These are phyloP conservation scores for Papiliotrema fonsecae DNA, from an alignment of 1,284 basidiomycete species.

Conservation along the genomic window DNA sequence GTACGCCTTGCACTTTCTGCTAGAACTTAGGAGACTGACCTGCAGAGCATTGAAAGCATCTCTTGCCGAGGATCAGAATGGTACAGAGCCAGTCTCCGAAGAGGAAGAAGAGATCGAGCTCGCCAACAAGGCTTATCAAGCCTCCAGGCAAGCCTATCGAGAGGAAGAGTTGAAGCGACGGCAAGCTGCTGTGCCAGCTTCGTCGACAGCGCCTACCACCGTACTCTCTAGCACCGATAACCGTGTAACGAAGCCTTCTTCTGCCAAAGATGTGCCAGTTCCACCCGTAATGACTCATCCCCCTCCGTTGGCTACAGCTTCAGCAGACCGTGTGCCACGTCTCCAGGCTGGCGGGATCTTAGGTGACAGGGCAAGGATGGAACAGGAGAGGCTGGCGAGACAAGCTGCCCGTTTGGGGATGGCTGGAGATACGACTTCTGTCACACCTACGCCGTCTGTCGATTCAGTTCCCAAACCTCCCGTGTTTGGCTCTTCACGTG, in stretches of 20 bases:
- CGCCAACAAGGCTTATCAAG: slow-evolving; percentile 17
- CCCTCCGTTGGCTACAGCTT: not conserved
- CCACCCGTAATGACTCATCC: too few relatives aligned
- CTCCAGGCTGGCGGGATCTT: too few relatives aligned
- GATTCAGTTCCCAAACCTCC: not conserved
- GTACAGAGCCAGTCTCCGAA: slow-evolving; percentile 1
- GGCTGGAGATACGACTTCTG: not conserved
- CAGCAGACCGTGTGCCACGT: not conserved
- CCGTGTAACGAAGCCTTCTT: not conserved
- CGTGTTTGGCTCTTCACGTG: not conserved
- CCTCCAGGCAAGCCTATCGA: slow-evolving; percentile 12
- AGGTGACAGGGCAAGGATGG: slow-evolving; percentile 40
- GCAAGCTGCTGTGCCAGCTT: not conserved
- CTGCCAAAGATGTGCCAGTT: too few relatives aligned
- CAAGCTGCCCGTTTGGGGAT: not conserved
- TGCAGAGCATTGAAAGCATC: slow-evolving; percentile 35
- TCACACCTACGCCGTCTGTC: not conserved
- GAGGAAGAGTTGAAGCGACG: slow-evolving; percentile 6
- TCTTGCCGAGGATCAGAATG: slow-evolving; percentile 4
- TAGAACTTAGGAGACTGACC: not conserved
- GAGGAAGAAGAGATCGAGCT: slow-evolving; percentile 12
- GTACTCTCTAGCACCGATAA: not conserved
- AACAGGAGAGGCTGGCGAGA: slow-evolving; percentile 38
- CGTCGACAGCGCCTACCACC: not conserved
- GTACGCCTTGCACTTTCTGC: slow-evolving; percentile 15